Base-by-base conservation (phyloP, 345 rosid genomes). In the Salix dunnii region DNA sequence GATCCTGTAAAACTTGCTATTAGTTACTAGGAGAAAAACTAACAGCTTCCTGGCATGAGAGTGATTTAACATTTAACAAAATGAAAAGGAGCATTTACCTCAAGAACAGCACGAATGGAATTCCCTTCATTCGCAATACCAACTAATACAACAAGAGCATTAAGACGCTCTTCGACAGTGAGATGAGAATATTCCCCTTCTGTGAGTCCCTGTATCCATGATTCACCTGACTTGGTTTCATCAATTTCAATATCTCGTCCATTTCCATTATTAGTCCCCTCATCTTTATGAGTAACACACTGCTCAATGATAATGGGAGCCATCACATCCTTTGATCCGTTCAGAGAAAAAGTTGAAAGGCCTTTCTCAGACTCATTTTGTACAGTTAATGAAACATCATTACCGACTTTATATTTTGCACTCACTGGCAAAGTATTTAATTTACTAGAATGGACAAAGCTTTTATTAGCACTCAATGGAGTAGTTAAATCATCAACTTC, bases 161-260 rank as follows among this genome's bases (percentile, higher is more conserved):
- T 81, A 53, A 94, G 92, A 77, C 98, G 97, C 87, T 96, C 99
- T 85, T 96, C 93, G 72, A 96, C 97, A 85, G 92, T 87, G 69
- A 96, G 91, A 90, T 88, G 89, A 80, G 93, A 91, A 88, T 94
- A 96, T 78, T 91, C 99, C 28, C 96, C 99, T 83, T 94, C 98
- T 9, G 97, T 81, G 71, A 96, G 96, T 71, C 99, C 98, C 85
- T 86, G 96, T 69, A 94, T 77, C 99, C 98, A 96, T 36, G 99
- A 88, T 68, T 89, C 91, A 33, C 97, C 97, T 14, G 87, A 85
- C 77, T 86, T 86, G 82, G 89, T 89, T 81, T 92, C 97, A 80
- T 91, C 97, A 75, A 92, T 89, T 84, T 91, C 93, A 74, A 79
- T 68, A 80, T 85, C 86, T 67, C 84, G 87, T 84, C 82, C 84